Evolutionary conservation across 2,329 filamentous ascomycete species (phyloP).

Genomic region (Elsinoe perseae): DNA sequence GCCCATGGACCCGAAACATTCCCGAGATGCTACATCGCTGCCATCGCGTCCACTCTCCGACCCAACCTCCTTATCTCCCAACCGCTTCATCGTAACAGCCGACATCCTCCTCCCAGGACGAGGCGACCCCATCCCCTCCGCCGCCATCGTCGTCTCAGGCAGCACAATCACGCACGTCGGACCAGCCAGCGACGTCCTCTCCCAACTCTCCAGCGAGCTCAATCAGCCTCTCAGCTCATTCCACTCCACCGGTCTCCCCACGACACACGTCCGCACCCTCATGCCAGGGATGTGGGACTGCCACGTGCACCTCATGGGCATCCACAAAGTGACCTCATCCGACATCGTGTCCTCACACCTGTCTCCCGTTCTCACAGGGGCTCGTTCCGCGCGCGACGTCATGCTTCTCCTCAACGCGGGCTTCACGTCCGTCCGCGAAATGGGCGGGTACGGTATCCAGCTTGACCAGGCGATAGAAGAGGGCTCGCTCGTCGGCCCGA

Average conservation of each 20-base stretch:
- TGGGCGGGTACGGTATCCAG: conserved; percentile 42
- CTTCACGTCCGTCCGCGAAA: conserved; percentile 46
- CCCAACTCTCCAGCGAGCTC: background rate
- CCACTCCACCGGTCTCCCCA: conserved; percentile 19
- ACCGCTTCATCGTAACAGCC: conserved; percentile 18
- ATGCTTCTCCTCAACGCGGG: conserved; percentile 40
- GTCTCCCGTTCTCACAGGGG: conserved; percentile 33
- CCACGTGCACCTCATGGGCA: conserved; percentile 44
- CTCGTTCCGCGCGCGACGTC: conserved; percentile 36
- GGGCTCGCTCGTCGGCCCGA: conserved; percentile 41
- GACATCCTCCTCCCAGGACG: conserved; percentile 43
- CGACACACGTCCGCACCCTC: conserved; percentile 36
- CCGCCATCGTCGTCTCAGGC: conserved; percentile 35
- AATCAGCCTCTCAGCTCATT: conserved; percentile 24
- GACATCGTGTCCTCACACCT: conserved; percentile 23
- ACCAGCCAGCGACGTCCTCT: conserved; percentile 17
- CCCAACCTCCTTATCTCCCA: background rate
- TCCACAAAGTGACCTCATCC: conserved; percentile 22
- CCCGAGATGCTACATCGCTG: background rate
- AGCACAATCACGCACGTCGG: conserved; percentile 38
- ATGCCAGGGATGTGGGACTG: conserved; percentile 50
- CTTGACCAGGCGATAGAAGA: conserved; percentile 38
- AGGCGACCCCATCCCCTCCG: conserved; percentile 36
- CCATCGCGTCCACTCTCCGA: background rate
- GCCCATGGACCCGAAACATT: background rate